Evolutionary conservation across 495 filamentous ascomycete genomes (phyloP).

Genomic region (Lasiosphaeria hispida): DNA sequence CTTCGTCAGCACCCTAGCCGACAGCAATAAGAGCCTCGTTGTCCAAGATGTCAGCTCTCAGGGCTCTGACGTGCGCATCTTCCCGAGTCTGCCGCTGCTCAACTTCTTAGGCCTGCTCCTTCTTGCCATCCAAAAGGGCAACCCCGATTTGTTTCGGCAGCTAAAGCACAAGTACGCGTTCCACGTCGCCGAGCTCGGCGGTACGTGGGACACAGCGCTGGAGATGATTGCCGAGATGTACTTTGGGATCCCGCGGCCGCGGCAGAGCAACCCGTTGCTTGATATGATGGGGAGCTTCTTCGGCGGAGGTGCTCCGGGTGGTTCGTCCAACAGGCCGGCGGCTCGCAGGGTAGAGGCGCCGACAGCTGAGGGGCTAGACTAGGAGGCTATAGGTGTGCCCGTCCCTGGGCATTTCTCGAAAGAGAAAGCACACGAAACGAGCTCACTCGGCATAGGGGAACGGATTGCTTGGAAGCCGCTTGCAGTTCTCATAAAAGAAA

Average conservation of each 20-base stretch:
- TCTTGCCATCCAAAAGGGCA: conserved; percentile 78
- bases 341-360: conserved; percentile 47
- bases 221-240: conserved; percentile 93
- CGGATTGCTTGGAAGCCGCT: no score
- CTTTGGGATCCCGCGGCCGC: conserved; percentile 87
- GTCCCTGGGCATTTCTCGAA: no score
- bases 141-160: conserved; percentile 74
- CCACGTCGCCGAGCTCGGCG: conserved; percentile 67
- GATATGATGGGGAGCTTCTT: conserved; percentile 98
- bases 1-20: conserved; percentile 71
- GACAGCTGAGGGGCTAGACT: conserved; percentile 54
- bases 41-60: conserved; percentile 80
- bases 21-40: conserved; percentile 62
- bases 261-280: conserved; percentile 82
- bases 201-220: conserved; percentile 78
- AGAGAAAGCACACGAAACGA: no score
- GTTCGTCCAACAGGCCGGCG: conserved; percentile 38
- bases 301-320: conserved; percentile 39
- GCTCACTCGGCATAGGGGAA: no score
- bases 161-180: conserved; percentile 76
- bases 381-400: not conserved
- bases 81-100: conserved; percentile 81
- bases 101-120: conserved; percentile 89
- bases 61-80: conserved; percentile 73
- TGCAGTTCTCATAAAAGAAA: no score